Percentiles rank a stretch among this genome's conserved stretches.
These are phyloP conservation scores for Saccharomycodes ludwigii DNA, from an alignment of 805 yeast genomes.

Conservation along the genomic window DNA sequence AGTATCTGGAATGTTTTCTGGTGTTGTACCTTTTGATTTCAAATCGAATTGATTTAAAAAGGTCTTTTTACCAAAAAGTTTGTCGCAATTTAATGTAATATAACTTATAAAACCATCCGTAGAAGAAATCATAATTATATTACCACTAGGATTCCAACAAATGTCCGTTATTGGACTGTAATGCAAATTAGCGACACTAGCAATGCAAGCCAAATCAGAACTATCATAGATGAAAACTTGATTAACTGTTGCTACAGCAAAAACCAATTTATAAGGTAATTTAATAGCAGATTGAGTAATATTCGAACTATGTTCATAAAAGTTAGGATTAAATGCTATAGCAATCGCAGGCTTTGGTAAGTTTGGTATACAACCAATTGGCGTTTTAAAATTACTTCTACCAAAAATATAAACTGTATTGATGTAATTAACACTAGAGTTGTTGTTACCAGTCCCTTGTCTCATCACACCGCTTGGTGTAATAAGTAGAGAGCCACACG, in stretches of 20 bases:
- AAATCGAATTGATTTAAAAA: slow-evolving; percentile 2
- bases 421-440: slow-evolving; percentile 27
- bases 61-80: background rate
- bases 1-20: slow-evolving; percentile 7
- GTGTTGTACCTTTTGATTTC: slow-evolving; percentile 12
- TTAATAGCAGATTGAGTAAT: slow-evolving; percentile 27
- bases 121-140: slow-evolving; percentile 56
- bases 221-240: slow-evolving; percentile 77
- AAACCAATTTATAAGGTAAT: slow-evolving; percentile 69
- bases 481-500: slow-evolving; percentile 74
- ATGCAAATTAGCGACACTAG: slow-evolving; percentile 67
- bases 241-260: slow-evolving; percentile 90
- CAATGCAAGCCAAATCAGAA: slow-evolving; percentile 52
- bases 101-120: slow-evolving; percentile 89
- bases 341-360: slow-evolving; percentile 77
- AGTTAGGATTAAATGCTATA: slow-evolving; percentile 59
- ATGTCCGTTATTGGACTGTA: slow-evolving; percentile 83
- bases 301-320: slow-evolving; percentile 30
- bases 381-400: slow-evolving; percentile 57
- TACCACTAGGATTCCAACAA: slow-evolving; percentile 74
- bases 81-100: slow-evolving; percentile 2
- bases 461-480: slow-evolving; percentile 62
- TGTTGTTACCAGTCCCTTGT: slow-evolving; percentile 9
- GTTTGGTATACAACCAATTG: slow-evolving; percentile 71
- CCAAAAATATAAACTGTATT: slow-evolving; percentile 76